A percentile compares a stretch with the other conserved stretches of the same genome.
Conservation (phyloP, 2,329 filamentous ascomycete species). For the Penicillium sp. region DNA sequence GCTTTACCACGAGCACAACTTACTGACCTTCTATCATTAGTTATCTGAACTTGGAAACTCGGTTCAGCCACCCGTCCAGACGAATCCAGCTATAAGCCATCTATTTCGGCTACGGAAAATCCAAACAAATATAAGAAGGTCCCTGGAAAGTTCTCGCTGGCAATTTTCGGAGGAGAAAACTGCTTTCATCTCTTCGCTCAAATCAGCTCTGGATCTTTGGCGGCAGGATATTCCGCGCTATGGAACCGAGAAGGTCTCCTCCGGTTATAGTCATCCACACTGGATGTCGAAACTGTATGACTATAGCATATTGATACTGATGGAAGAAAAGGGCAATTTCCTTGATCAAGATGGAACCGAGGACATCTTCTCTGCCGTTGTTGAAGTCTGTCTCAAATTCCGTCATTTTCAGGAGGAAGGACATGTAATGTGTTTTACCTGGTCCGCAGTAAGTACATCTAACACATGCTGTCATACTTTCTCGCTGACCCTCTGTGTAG, state of each 20-base stretch:
- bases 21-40: slow-evolving; percentile 13
- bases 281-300: slow-evolving; percentile 35
- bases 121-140: slow-evolving; percentile 31
- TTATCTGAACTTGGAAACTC: slow-evolving; percentile 28
- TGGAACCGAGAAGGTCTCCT: slow-evolving; percentile 24
- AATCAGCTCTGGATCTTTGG: slow-evolving; percentile 30
- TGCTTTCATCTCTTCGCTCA: slow-evolving; percentile 23
- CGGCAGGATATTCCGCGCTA: slow-evolving; percentile 34
- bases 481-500: slow-evolving; percentile 12
- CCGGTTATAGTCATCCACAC: slow-evolving; percentile 29
- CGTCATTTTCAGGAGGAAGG: slow-evolving; percentile 32
- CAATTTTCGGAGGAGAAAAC: slow-evolving; percentile 12
- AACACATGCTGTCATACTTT: neutral
- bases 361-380: slow-evolving; percentile 30
- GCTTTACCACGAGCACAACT: neutral
- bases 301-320: slow-evolving; percentile 33
- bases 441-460: slow-evolving; percentile 30
- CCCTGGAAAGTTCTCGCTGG: slow-evolving; percentile 18
- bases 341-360: slow-evolving; percentile 29
- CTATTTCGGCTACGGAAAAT: slow-evolving; percentile 33
- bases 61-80: slow-evolving; percentile 23
- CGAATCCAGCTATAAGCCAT: slow-evolving; percentile 28
- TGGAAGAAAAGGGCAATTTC: slow-evolving; percentile 29
- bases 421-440: slow-evolving; percentile 35
- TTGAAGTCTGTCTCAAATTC: slow-evolving; percentile 31